Conservation (phyloP, 768 basidiomycete genomes). For the Stropharia rugosoannulata region DNA sequence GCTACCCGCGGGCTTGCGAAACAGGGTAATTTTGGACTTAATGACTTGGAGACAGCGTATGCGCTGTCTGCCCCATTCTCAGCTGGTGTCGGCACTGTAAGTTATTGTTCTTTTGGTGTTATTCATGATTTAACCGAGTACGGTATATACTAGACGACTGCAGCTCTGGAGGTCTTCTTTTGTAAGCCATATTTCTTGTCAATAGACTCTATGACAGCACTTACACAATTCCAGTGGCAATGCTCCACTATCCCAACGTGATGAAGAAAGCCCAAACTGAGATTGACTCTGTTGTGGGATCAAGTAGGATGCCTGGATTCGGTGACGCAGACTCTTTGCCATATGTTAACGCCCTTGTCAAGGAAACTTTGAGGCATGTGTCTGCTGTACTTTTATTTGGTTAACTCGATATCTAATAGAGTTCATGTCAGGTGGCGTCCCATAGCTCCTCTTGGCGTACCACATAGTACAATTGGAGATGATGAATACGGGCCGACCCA, state of each 20-base stretch:
- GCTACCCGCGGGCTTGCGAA: constrained; percentile 39
- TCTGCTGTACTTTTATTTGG: background rate
- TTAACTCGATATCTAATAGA: background rate
- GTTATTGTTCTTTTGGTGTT: background rate
- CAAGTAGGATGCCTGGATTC: constrained; percentile 28
- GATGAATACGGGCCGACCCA: constrained; percentile 35
- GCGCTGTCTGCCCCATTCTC: constrained; percentile 28
- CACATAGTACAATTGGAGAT: constrained; percentile 33
- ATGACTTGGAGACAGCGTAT: constrained; percentile 42
- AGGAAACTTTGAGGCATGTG: constrained; percentile 20
- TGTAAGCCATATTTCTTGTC: constrained; percentile 2
- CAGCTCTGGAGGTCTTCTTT: constrained; percentile 13
- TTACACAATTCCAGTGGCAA: constrained; percentile 26
- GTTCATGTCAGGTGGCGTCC: constrained; percentile 23
- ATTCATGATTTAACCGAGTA: too few relatives aligned
- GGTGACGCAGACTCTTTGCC: constrained; percentile 26
- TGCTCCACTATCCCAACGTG: constrained; percentile 28
- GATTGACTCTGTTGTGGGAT: constrained; percentile 30
- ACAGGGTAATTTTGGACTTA: constrained; percentile 39
- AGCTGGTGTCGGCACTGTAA: constrained; percentile 28
- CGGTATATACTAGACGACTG: constrained; percentile 10
- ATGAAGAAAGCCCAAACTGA: constrained; percentile 34
- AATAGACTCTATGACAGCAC: too few relatives aligned
- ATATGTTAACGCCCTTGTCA: constrained; percentile 24
- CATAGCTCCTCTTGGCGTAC: constrained; percentile 27